phyloP scores from a whole-genome alignment of 495 filamentous ascomycete species.

The Neurospora sp. region DNA sequence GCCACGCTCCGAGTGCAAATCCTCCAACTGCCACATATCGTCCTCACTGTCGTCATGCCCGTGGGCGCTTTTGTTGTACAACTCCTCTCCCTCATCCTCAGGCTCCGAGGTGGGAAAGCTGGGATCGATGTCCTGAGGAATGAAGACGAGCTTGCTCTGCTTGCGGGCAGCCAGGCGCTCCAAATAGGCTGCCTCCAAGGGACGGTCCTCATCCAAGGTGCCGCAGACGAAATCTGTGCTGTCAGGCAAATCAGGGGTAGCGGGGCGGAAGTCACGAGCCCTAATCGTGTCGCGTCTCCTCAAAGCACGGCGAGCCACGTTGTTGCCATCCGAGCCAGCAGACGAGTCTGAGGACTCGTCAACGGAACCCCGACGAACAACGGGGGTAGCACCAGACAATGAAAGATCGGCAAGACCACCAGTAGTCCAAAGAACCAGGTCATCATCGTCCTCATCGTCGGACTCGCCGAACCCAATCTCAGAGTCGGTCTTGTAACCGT shows the following conservation, averaged over 20 bases:
- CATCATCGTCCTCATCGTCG: constrained; percentile 77
- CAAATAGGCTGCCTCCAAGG: constrained; percentile 86
- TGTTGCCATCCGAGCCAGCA: constrained; percentile 13
- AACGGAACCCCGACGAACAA: constrained; percentile 31
- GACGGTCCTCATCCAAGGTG: constrained; percentile 89
- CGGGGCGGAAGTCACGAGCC: constrained; percentile 48
- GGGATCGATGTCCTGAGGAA: constrained; percentile 94
- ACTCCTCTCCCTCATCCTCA: constrained; percentile 63
- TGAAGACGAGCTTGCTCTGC: constrained; percentile 62
- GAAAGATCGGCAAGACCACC: constrained; percentile 29
- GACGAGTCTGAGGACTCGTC: constrained; percentile 34
- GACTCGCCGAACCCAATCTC: constrained; percentile 88
- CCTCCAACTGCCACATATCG: constrained; percentile 48
- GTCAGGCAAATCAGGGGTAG: constrained; percentile 80
- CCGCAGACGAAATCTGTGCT: constrained; percentile 98
- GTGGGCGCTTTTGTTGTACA: constrained; percentile 30
- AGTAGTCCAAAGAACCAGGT: constrained; percentile 72
- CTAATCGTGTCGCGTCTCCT: constrained; percentile 26
- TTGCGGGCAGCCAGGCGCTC: constrained; percentile 73
- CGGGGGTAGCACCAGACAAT: constrained; percentile 25
- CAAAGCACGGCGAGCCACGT: constrained; percentile 8
- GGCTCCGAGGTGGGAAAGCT: constrained; percentile 91
- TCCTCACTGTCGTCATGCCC: constrained; percentile 46
- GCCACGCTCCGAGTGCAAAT: constrained; percentile 31
- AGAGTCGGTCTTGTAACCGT: constrained; percentile 90